Base-by-base conservation (phyloP, 371 early-diverging fungal species). In the Haplosporangium sp. region DNA sequence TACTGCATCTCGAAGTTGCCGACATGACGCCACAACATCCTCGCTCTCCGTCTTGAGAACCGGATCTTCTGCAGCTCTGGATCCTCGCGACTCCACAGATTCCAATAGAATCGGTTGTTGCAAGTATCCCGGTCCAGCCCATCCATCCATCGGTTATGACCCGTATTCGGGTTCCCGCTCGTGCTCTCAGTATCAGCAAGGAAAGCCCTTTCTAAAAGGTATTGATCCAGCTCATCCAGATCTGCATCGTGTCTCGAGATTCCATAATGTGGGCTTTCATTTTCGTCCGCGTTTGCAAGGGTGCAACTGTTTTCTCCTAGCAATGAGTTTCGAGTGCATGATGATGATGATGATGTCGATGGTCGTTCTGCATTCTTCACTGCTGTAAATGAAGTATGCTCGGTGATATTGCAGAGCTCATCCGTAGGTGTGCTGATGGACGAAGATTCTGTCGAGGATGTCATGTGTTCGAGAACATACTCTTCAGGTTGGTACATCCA, bases 401-500 rank as follows among this genome's bases (percentile, higher is more conserved):
- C 4, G 16, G 3, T 43, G 47, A 45, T 51, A 40, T 37, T 53
- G 14, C 36, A 46, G 18, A 73, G 60, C 10, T 55, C 59, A 14
- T 20, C 54, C 18, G 51, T 23, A 5, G 67, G 67, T 0, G 65
- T 16, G 16, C 12, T 37, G 13, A 43, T 14, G 11, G 62, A 29
- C 29, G 29, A 55, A 16, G 51, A 47, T 1, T 18, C 6, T 1
- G 38, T 38, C 38, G 52, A 58, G 4, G 55, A n/a, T 0, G 18
- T 45, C 47, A 55, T 51, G 10, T 69, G 45, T 1, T 54, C 43
- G 1, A 40, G 62, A 42, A 69, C 42, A 38, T 69, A 60, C 12
- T 66, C 67, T 0, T 75, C 76, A 20, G 76, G 37, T 7, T 57
- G 59, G 40, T 62, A 75, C 76, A 75, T 69, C 76, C 76, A 75